A percentile compares a stretch with the other conserved stretches of the same genome.
These are phyloP conservation scores for Dactylellina sp. DNA, from an alignment of 2,329 filamentous ascomycete species.

Conservation along the genomic window DNA sequence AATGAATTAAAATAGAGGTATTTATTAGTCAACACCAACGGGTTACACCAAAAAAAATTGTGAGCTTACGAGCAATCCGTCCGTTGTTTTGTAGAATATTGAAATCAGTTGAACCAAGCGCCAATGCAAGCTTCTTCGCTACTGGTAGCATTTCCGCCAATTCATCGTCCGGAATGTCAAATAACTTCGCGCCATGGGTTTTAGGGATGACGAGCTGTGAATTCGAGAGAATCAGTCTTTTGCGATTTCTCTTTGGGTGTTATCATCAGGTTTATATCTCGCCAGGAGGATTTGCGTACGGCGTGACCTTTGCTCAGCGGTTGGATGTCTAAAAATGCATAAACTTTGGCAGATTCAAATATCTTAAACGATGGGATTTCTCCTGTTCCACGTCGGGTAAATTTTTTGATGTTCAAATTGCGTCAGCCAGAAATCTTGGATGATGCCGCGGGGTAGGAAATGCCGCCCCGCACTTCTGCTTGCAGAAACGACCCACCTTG, in stretches of 20 bases:
- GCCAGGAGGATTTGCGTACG: slow-evolving; percentile 68
- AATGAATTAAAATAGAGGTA: background rate
- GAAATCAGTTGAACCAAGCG: slow-evolving; percentile 81
- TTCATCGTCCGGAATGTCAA: slow-evolving; percentile 90
- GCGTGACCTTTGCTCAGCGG: slow-evolving; percentile 89
- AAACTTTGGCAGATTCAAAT: slow-evolving; percentile 90
- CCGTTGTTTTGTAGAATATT: slow-evolving; percentile 98
- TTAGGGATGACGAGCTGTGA: slow-evolving; percentile 96
- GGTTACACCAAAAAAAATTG: background rate
- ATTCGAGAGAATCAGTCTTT: slow-evolving; percentile 74
- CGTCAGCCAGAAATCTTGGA: background rate
- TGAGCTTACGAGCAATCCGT: slow-evolving; percentile 81
- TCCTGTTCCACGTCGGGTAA: no score
- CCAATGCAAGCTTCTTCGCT: slow-evolving; percentile 85
- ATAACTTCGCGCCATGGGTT: slow-evolving; percentile 88
- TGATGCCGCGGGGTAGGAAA: slow-evolving; percentile 11
- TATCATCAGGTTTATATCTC: no score
- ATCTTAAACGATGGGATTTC: slow-evolving; percentile 92
- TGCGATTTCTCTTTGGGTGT: background rate
- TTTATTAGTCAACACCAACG: background rate
- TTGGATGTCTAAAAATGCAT: slow-evolving; percentile 96
- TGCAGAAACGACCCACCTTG: slow-evolving; percentile 71
- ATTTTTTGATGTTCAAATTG: no score
- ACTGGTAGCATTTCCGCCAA: slow-evolving; percentile 85
- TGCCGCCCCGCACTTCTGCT: background rate